Percentiles rank a stretch among this genome's conserved stretches.
phyloP scores from a whole-genome alignment of 139 green algal genomes.

The Chlamydomonas asymmetrica region DNA sequence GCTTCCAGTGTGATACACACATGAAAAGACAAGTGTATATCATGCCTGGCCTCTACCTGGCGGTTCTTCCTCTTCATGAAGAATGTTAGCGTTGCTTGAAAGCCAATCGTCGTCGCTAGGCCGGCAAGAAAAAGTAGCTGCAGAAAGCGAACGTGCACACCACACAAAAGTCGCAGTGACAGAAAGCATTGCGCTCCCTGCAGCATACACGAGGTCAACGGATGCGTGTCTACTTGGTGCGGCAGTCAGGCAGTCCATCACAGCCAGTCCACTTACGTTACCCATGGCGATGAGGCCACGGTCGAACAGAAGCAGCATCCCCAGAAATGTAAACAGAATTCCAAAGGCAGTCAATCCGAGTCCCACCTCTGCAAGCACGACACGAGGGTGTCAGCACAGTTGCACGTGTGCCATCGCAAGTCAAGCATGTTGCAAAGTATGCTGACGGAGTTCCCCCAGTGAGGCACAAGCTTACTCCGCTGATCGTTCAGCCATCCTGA shows the following conservation, averaged over 20 bases:
- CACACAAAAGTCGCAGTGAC: too few relatives aligned
- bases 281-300: conserved; percentile 94
- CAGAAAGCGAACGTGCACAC: background rate
- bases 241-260: too few relatives aligned
- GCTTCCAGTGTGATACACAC: too few relatives aligned
- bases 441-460: background rate
- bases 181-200: background rate
- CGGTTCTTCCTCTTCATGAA: conserved; percentile 89
- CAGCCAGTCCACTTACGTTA: conserved; percentile 86
- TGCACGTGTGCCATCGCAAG: background rate
- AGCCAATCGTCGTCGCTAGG: conserved; percentile 89
- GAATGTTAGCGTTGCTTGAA: conserved; percentile 80
- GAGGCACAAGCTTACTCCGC: conserved; percentile 41
- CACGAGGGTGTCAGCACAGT: background rate
- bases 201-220: background rate
- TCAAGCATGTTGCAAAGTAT: background rate
- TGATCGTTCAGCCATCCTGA: conserved; percentile 46
- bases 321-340: conserved; percentile 90
- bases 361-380: conserved; percentile 89
- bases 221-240: too few relatives aligned
- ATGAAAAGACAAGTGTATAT: too few relatives aligned
- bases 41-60: too few relatives aligned
- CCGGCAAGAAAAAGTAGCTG: conserved; percentile 92
- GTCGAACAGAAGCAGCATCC: conserved; percentile 97
- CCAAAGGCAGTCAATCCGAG: conserved; percentile 94